Percentiles rank a stretch among this genome's conserved stretches.
Evolutionary conservation across 164 flowering plant genomes (phyloP).

Genomic region (Magnolia kwangsiensis): DNA sequence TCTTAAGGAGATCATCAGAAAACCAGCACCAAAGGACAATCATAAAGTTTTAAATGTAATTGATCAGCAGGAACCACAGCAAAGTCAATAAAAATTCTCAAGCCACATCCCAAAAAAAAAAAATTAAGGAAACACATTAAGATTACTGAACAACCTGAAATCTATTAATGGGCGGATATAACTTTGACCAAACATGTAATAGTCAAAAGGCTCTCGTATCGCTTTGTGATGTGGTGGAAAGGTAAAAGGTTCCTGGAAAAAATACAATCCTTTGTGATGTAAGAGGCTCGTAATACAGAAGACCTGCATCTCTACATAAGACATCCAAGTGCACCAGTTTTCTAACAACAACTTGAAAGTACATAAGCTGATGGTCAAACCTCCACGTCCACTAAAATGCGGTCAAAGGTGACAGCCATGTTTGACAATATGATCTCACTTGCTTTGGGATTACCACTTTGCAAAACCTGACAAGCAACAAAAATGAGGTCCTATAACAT

Average conservation of each 20-base stretch:
- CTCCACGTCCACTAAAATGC: constrained; percentile 66
- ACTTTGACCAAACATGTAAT: constrained; percentile 82
- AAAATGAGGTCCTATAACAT: not conserved
- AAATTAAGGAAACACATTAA: not conserved
- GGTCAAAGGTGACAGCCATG: constrained; percentile 71
- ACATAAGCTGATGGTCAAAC: constrained; percentile 30
- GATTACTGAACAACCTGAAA: constrained; percentile 56
- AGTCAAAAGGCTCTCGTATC: constrained; percentile 88
- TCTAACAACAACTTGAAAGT: not conserved
- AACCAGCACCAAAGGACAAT: not conserved
- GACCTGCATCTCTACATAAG: not conserved
- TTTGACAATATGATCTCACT: constrained; percentile 67
- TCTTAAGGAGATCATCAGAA: not conserved
- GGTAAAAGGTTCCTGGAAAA: constrained; percentile 71
- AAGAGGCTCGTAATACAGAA: constrained; percentile 2
- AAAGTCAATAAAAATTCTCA: not conserved
- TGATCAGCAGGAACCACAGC: not conserved
- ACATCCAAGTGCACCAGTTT: not conserved
- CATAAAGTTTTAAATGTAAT: not conserved
- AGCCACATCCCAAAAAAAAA: not conserved
- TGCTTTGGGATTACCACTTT: constrained; percentile 69
- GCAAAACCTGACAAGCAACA: constrained; percentile 52
- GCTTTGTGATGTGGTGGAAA: constrained; percentile 81
- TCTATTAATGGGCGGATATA: constrained; percentile 83
- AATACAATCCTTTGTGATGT: not conserved